A percentile compares a stretch with the other conserved stretches of the same genome.
phyloP scores from a whole-genome alignment of 192 early-diverging fungal genomes.

The Coemansia sp. region DNA sequence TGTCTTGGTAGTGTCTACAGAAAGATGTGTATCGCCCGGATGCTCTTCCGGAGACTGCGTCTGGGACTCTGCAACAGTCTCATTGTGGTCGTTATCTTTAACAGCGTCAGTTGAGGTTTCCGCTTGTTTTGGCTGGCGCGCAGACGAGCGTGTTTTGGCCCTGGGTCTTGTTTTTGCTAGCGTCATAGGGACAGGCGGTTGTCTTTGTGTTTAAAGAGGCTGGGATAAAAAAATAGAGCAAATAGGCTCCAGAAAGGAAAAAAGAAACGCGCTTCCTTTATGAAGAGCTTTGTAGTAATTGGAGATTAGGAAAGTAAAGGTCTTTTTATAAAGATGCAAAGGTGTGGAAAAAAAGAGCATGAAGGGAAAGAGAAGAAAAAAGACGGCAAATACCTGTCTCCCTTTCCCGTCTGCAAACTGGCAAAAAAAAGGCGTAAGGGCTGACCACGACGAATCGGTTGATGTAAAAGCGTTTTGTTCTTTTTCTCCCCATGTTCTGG shows the following conservation, averaged over 20 bases:
- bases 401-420: no score
- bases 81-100: not conserved
- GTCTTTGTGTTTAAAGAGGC: not conserved
- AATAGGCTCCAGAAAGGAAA: not conserved
- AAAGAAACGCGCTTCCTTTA: not conserved
- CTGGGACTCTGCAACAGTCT: not conserved
- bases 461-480: no score
- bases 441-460: no score
- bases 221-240: not conserved
- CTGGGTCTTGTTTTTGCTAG: slow-evolving; percentile 29
- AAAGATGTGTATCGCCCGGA: not conserved
- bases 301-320: not conserved
- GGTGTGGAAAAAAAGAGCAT: not conserved
- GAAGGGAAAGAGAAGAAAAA: not conserved
- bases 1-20: not conserved
- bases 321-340: not conserved
- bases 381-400: not conserved
- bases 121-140: not conserved
- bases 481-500: no score
- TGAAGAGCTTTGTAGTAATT: not conserved
- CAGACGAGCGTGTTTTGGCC: not conserved
- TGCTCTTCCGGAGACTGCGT: not conserved
- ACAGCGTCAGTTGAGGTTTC: not conserved
- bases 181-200: slow-evolving; percentile 8
- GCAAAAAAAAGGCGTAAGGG: not conserved